Base-by-base conservation (phyloP, 768 basidiomycete genomes). In the Rubroboletus pulcherrimus region DNA sequence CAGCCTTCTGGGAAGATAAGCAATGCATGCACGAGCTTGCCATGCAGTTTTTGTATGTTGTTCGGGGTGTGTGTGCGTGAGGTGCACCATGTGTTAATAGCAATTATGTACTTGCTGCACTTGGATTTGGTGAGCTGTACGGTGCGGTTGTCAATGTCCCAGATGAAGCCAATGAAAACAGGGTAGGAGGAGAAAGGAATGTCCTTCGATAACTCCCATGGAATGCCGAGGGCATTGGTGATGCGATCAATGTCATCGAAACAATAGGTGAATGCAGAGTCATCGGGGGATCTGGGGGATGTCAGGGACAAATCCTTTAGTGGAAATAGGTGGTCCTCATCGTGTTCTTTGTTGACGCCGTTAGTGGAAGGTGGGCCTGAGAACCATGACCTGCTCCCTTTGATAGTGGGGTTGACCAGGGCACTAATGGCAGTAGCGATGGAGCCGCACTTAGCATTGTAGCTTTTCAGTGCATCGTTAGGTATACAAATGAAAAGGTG, bases 291-390 rank as follows among this genome's bases (percentile, higher is more conserved):
- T 1, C 33, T 4, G 2, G 12, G 33, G 6, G 33, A 34, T 0
- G 4, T 0, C 0, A 12, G 5, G 3, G 37, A 37, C 2, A 40
- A 9, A 5, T 40, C 39, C 0, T 0, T 5, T 0, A 40, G 19
- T 5, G 19, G 19, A 5, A 19, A 19, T 0, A 0, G 2, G 6
- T 24, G 2, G 5, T 41, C 17, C 2, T 41, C 4, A 3, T 38
- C 1, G 1, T 7, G 7, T 9, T 38, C 17, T 9, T 38, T 17
- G 0, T 4, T 1, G 8, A 2, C 0, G 2, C 6, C 37, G n/a
- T n/a, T 7, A 7, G 37, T 15, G 0, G n/a, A 8, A 0, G 3
- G 0, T 3, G 8, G 0, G 1, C 37, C 17, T 1, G 37, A 0
- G 4, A 38, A 38, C 37, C 37, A 38, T n/a, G n/a, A n/a, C n/a